phyloP scores from a whole-genome alignment of 257 asterid species.

The Nicotiana sylvestris region DNA sequence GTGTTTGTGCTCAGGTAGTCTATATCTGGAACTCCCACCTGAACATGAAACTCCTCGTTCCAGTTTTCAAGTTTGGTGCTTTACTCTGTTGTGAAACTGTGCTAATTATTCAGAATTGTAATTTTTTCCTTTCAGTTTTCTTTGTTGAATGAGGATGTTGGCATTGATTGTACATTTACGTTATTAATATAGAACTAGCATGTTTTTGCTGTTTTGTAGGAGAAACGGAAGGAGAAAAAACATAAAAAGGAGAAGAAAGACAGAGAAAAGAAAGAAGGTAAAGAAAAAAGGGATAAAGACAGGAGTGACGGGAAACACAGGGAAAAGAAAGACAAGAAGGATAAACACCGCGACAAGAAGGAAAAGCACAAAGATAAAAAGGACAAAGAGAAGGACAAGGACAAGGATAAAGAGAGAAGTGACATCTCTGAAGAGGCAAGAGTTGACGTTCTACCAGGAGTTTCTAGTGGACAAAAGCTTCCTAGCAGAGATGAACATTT shows the following conservation, averaged over 20 bases:
- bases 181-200: background rate
- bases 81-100: background rate
- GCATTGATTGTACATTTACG: background rate
- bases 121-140: background rate
- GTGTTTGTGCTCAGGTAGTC: background rate
- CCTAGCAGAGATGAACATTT: slow-evolving; percentile 11
- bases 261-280: slow-evolving; percentile 54
- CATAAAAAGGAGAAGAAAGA: slow-evolving; percentile 68
- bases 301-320: slow-evolving; percentile 51
- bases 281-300: slow-evolving; percentile 54
- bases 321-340: slow-evolving; percentile 64
- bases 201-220: slow-evolving; percentile 37
- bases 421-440: slow-evolving; percentile 54
- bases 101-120: background rate
- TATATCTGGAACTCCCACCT: background rate
- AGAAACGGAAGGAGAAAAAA: slow-evolving; percentile 55
- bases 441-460: slow-evolving; percentile 37
- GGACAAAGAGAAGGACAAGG: slow-evolving; percentile 45
- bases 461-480: slow-evolving; percentile 31
- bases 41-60: background rate
- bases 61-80: background rate
- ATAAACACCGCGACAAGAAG: slow-evolving; percentile 57
- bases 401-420: slow-evolving; percentile 42
- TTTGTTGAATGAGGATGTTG: background rate
- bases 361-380: slow-evolving; percentile 28